Conservation (phyloP, 768 basidiomycete genomes). For the Filobasidium floriforme region DNA sequence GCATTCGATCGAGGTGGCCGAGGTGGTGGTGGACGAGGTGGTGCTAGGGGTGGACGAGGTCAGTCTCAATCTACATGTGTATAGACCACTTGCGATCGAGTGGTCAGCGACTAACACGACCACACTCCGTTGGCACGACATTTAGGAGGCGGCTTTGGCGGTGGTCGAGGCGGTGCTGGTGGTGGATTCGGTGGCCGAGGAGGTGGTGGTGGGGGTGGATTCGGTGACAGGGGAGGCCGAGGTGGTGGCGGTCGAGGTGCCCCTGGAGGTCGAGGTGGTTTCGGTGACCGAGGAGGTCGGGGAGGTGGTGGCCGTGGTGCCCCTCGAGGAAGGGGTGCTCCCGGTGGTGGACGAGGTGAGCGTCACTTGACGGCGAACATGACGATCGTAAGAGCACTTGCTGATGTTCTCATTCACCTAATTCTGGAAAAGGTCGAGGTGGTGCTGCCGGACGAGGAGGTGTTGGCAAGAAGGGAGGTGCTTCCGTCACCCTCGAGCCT, state of each 20-base stretch:
- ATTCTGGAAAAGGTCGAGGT: neutral
- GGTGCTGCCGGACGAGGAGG: constrained; percentile 28
- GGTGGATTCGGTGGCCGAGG: constrained; percentile 15
- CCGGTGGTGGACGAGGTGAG: constrained; percentile 6
- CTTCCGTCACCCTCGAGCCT: constrained; percentile 86
- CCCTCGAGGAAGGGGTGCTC: constrained; percentile 20
- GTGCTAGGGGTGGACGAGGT: constrained; percentile 15
- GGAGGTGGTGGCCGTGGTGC: constrained; percentile 18
- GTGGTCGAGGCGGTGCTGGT: constrained; percentile 7
- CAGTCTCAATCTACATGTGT: neutral
- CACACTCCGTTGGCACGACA: too few relatives aligned
- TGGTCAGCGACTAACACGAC: too few relatives aligned
- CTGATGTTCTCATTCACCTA: neutral
- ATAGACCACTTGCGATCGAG: too few relatives aligned
- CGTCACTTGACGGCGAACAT: neutral
- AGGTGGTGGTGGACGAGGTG: constrained; percentile 14
- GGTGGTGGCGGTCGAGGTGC: constrained; percentile 15
- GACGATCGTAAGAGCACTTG: too few relatives aligned
- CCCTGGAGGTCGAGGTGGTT: constrained; percentile 10
- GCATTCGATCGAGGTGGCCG: constrained; percentile 31
- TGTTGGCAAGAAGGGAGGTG: constrained; percentile 53
- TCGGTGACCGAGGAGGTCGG: constrained; percentile 14
- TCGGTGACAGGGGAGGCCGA: constrained; percentile 13
- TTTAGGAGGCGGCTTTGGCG: constrained; percentile 14
- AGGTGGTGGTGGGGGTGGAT: constrained; percentile 12